Percentiles rank a stretch among this genome's conserved stretches.
phyloP scores from a whole-genome alignment of 768 basidiomycete species.

The Russula virescens region DNA sequence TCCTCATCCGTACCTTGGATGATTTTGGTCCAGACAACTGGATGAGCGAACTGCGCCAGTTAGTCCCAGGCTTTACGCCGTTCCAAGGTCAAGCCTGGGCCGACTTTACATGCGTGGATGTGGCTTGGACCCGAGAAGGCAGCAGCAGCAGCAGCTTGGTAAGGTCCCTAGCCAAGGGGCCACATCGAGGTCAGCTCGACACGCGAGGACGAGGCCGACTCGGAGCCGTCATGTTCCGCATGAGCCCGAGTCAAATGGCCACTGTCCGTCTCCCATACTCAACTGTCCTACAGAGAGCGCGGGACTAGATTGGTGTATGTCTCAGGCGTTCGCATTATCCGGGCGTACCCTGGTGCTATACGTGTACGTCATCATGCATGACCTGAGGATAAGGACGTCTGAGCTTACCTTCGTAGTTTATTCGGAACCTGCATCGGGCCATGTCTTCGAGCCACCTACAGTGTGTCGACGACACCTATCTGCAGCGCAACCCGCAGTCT shows the following conservation, averaged over 20 bases:
- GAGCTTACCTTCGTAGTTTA: background rate
- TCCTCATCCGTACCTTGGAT: conserved; percentile 15
- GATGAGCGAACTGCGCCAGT: conserved; percentile 28
- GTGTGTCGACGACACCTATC: background rate
- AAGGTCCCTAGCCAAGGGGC: conserved; percentile 26
- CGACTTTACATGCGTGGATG: conserved; percentile 26
- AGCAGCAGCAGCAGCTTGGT: conserved; percentile 24
- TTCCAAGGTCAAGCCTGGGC: conserved; percentile 21
- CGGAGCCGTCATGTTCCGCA: too few species aligned
- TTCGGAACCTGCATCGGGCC: conserved; percentile 9
- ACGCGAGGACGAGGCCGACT: conserved; percentile 12
- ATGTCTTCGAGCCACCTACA: conserved; percentile 1
- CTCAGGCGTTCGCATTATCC: conserved; percentile 5
- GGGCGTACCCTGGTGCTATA: background rate
- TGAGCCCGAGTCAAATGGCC: conserved; percentile 26
- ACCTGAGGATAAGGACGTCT: background rate
- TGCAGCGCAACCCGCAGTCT: background rate
- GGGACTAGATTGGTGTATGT: background rate
- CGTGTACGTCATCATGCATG: conserved; percentile 16
- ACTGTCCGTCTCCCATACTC: conserved; percentile 17
- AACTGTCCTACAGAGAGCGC: too few species aligned
- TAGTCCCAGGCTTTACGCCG: conserved; percentile 21
- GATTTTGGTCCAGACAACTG: conserved; percentile 27
- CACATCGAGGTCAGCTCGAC: conserved; percentile 31
- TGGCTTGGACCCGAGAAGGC: conserved; percentile 22